These are phyloP conservation scores for Epichloe gansuensis DNA, from an alignment of 2,329 filamentous ascomycete species.

Conservation along the genomic window DNA sequence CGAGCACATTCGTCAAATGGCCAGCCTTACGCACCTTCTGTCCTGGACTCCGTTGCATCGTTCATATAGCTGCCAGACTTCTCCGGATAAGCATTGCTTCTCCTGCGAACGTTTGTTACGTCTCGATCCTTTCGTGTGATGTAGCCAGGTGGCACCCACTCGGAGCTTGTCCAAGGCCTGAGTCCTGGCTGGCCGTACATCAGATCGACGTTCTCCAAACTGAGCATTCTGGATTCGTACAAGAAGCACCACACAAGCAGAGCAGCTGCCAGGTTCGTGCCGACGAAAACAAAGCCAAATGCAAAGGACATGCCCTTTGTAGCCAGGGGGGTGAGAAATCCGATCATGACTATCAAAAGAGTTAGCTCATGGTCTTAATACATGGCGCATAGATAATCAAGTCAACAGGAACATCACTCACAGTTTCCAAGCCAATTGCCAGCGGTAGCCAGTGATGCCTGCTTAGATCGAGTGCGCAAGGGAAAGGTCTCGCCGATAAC, in stretches of 20 bases:
- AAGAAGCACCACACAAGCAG: slow-evolving; percentile 56
- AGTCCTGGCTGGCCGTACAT: slow-evolving; percentile 50
- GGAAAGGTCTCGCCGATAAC: slow-evolving; percentile 55
- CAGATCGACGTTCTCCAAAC: slow-evolving; percentile 58
- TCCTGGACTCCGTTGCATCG: slow-evolving; percentile 3
- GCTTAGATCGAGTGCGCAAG: slow-evolving; percentile 39
- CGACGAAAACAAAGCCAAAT: slow-evolving; percentile 54
- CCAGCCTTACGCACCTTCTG: slow-evolving; percentile 1
- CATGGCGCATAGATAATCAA: neutral
- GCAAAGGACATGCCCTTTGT: slow-evolving; percentile 45
- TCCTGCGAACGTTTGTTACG: slow-evolving; percentile 13
- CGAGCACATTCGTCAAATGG: neutral
- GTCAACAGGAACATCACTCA: slow-evolving; percentile 10
- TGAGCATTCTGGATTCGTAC: slow-evolving; percentile 50
- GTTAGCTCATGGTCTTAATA: neutral
- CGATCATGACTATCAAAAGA: slow-evolving; percentile 38
- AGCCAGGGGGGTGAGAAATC: slow-evolving; percentile 57
- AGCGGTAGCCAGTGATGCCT: slow-evolving; percentile 40
- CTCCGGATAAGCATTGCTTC: slow-evolving; percentile 6
- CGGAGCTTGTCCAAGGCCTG: slow-evolving; percentile 46
- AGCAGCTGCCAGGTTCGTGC: slow-evolving; percentile 45
- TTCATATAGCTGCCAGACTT: slow-evolving; percentile 6
- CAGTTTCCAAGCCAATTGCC: slow-evolving; percentile 49
- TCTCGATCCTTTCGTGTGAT: slow-evolving; percentile 26
- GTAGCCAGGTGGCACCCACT: slow-evolving; percentile 38